Evolutionary conservation across 176 grass and related monocot genomes (phyloP).

Genomic region (Alopecurus myosuroides): DNA sequence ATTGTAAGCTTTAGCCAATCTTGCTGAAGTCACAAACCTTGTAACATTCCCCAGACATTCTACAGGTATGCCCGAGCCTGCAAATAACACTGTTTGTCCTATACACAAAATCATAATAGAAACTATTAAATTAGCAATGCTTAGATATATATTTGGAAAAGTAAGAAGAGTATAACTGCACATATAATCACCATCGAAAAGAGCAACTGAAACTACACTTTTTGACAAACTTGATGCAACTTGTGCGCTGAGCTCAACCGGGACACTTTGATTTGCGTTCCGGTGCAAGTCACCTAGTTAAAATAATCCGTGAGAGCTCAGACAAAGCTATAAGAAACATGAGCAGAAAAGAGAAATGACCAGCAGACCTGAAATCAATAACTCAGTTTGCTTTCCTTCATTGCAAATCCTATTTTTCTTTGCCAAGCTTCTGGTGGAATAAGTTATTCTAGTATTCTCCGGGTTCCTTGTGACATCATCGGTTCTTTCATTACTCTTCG

Average conservation of each 20-base stretch:
- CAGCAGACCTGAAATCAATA: background rate
- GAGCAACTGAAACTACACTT: background rate
- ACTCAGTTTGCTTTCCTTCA: background rate
- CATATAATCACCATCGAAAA: background rate
- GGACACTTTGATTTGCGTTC: background rate
- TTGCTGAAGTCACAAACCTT: conserved; percentile 19
- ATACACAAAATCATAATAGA: background rate
- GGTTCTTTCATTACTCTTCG: background rate
- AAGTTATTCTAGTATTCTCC: background rate
- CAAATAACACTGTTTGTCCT: background rate
- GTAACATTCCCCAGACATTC: background rate
- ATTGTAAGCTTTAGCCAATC: background rate
- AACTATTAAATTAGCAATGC: background rate
- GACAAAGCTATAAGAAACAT: background rate
- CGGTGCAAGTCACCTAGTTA: background rate
- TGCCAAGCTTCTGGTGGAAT: background rate
- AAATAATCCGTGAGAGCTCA: background rate
- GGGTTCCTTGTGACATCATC: background rate
- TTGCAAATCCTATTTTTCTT: background rate
- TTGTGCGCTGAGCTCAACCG: background rate
- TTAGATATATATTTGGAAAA: background rate
- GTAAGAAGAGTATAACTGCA: background rate
- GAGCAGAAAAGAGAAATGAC: background rate
- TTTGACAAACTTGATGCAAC: background rate
- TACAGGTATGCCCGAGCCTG: conserved; percentile 6